Base-by-base conservation (phyloP, 2,329 filamentous ascomycete genomes). In the Ceratocystis cubensis region DNA sequence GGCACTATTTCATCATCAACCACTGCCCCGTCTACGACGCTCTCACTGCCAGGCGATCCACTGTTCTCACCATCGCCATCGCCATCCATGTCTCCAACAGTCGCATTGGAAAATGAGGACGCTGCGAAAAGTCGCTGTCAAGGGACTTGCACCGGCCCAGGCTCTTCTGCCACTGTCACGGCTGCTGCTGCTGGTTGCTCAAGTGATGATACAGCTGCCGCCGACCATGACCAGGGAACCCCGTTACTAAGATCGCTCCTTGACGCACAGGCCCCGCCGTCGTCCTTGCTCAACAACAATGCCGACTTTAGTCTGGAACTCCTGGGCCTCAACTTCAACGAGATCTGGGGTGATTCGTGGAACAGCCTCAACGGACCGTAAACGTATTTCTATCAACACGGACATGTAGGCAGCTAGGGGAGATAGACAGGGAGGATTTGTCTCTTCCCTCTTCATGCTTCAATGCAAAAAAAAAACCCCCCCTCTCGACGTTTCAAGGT, bases 281-380 rank as follows among this genome's bases (percentile, higher is more conserved):
- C 80, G 53, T 33, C 53, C 53, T 13, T 33, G 53, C 28, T 59
- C 13, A 59, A 59, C 28, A 17, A 13, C 61, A 82, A 81, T 69
- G 77, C 81, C 37, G 81, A 83, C 66, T 80, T 81, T 68, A 82
- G 78, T 70, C 76, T 83, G 63, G 81, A 82, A 70, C 73, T 81
- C 56, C 73, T 83, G 62, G 81, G 81, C 2, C 75, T 81, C 65
- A 81, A 82, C 69, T 72, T 83, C 63, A 82, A 82, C 68, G 81
- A 83, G 69, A 74, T 83, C 65, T 83, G 81, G 81, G 81, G 79
- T 50, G 80, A 81, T 69, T 76, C 76, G 65, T 79, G 77, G 77
- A 64, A 76, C 78, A 69, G 71, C 77, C 68, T 76, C 70, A 73
- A 66, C 37, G 65, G 62, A 28, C 65, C 61, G 30, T 66, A 41